Percentiles rank a stretch among this genome's conserved stretches.
Evolutionary conservation across 2,329 filamentous ascomycete species (phyloP).

Genomic region (Dactylellina drechsleri): DNA sequence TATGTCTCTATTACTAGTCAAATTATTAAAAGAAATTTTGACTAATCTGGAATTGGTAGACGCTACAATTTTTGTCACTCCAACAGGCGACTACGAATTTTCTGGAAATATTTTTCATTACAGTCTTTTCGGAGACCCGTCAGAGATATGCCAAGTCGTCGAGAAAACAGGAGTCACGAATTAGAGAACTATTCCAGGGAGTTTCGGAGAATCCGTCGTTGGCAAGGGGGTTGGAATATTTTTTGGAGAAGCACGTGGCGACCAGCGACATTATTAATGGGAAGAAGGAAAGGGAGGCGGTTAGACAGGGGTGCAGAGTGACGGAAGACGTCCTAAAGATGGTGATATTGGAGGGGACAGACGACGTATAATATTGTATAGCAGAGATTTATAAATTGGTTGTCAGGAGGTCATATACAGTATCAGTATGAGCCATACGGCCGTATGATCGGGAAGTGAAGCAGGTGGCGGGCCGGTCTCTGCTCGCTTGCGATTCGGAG

Average conservation of each 20-base stretch:
- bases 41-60: constrained; percentile 61
- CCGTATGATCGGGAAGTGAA: constrained; percentile 35
- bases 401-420: neutral
- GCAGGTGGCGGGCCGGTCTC: constrained; percentile 11
- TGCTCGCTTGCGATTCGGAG: constrained; percentile 27
- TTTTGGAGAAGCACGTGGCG: constrained; percentile 76
- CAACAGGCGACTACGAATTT: constrained; percentile 81
- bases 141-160: constrained; percentile 54
- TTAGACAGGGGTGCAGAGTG: constrained; percentile 66
- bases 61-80: constrained; percentile 80
- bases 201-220: constrained; percentile 74
- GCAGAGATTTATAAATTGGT: neutral
- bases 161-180: constrained; percentile 67
- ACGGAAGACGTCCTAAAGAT: constrained; percentile 61
- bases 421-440: constrained; percentile 1
- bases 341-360: constrained; percentile 55
- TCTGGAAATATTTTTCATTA: constrained; percentile 81
- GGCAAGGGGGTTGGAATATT: constrained; percentile 79
- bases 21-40: neutral
- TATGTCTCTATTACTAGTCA: constrained; percentile 59
- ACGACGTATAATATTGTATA: constrained; percentile 29
- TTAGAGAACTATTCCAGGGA: constrained; percentile 74
- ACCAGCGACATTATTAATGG: constrained; percentile 64
- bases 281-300: constrained; percentile 65
- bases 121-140: constrained; percentile 67